Percentiles rank a stretch among this genome's conserved stretches.
These are phyloP conservation scores for Candida alai DNA, from an alignment of 805 yeast species.

Conservation along the genomic window DNA sequence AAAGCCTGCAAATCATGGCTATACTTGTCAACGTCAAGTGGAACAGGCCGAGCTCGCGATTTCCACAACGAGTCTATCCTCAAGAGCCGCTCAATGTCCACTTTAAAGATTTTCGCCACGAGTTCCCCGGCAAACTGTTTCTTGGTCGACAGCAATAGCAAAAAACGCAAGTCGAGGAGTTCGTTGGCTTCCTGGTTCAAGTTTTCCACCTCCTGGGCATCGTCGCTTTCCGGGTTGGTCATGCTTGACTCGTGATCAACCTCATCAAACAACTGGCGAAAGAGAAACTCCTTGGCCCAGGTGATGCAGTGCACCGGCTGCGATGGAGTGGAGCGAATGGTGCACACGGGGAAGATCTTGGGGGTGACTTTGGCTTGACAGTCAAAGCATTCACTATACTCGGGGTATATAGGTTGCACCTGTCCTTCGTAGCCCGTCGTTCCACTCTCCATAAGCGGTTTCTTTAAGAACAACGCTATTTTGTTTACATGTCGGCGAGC, in stretches of 20 bases:
- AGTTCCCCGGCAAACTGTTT: slow-evolving; percentile 36
- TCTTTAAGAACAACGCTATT: slow-evolving; percentile 67
- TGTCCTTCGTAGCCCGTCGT: slow-evolving; percentile 95
- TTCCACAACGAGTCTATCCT: slow-evolving; percentile 76
- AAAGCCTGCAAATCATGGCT: slow-evolving; percentile 12
- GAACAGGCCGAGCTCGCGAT: slow-evolving; percentile 62
- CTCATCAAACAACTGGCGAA: slow-evolving; percentile 72
- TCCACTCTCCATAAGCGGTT: slow-evolving; percentile 87
- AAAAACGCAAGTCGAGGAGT: slow-evolving; percentile 35
- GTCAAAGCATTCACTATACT: slow-evolving; percentile 85
- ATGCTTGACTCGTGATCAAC: slow-evolving; percentile 25
- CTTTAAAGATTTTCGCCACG: slow-evolving; percentile 55
- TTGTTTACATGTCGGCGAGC: slow-evolving; percentile 89
- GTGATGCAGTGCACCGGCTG: slow-evolving; percentile 95
- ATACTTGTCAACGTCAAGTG: slow-evolving; percentile 41
- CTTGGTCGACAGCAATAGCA: slow-evolving; percentile 13
- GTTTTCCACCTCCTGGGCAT: slow-evolving; percentile 60
- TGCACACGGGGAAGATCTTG: slow-evolving; percentile 91
- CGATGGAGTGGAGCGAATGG: slow-evolving; percentile 94
- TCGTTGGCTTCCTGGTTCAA: slow-evolving; percentile 67
- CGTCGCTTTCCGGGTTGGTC: slow-evolving; percentile 49
- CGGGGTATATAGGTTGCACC: slow-evolving; percentile 85
- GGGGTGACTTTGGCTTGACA: slow-evolving; percentile 87
- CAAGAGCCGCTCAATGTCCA: slow-evolving; percentile 76
- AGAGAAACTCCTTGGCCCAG: slow-evolving; percentile 93